Percentiles rank a stretch among this genome's conserved stretches.
phyloP scores from a whole-genome alignment of 2,329 filamentous ascomycete species.

The Fusarium albosuccineum region DNA sequence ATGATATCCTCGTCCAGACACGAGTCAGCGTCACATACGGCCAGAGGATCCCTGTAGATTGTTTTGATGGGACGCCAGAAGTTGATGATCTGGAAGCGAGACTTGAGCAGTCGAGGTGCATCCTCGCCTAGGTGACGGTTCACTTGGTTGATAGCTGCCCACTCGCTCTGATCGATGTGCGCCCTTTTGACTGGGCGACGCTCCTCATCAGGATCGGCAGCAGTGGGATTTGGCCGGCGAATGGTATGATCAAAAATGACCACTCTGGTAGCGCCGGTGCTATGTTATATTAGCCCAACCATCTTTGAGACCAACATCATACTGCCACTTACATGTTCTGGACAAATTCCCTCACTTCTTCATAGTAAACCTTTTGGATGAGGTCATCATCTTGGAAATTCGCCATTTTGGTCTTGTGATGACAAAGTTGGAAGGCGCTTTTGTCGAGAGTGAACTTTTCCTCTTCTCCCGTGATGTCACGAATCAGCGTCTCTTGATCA shows the following conservation, averaged over 20 bases:
- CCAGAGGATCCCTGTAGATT: constrained; percentile 61
- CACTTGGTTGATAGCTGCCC: constrained; percentile 59
- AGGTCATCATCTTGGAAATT: constrained; percentile 66
- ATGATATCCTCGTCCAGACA: constrained; percentile 66
- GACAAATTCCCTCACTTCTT: constrained; percentile 76
- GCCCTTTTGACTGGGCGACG: constrained; percentile 58
- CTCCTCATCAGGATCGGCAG: constrained; percentile 61
- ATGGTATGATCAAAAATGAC: constrained; percentile 76
- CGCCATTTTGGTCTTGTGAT: constrained; percentile 50
- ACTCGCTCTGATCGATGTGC: constrained; percentile 70
- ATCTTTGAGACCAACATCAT: no score
- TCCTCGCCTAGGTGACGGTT: constrained; percentile 56
- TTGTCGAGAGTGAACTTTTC: constrained; percentile 53
- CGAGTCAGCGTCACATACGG: constrained; percentile 64
- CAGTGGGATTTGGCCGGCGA: constrained; percentile 47
- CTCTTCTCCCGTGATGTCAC: constrained; percentile 54
- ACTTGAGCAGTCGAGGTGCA: constrained; percentile 57
- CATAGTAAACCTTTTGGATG: constrained; percentile 77
- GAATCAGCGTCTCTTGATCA: constrained; percentile 48
- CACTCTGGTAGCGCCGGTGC: constrained; percentile 67
- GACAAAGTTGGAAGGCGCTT: constrained; percentile 54
- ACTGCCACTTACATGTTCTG: constrained; percentile 64
- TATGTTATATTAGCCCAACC: constrained; percentile 42
- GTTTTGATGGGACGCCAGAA: constrained; percentile 65
- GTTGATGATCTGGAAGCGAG: constrained; percentile 66